A percentile compares a stretch with the other conserved stretches of the same genome.
Evolutionary conservation across 768 basidiomycete species (phyloP).

Genomic region (Lactarius tabidus): DNA sequence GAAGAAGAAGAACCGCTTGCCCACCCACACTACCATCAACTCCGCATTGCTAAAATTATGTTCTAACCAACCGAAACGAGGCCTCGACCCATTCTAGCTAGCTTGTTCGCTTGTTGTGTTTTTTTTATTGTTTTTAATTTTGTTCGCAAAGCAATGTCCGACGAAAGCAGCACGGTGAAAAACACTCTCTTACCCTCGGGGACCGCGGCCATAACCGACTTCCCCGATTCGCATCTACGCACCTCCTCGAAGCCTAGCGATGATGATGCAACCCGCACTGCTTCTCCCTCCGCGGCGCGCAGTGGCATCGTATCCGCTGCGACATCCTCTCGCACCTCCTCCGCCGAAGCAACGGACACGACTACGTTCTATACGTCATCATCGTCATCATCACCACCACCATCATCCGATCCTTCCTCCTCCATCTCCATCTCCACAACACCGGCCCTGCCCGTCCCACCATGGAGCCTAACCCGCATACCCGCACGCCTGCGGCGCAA

Average conservation of each 20-base stretch:
- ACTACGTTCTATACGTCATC: background rate
- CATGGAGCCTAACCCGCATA: slow-evolving; percentile 11
- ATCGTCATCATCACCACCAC: background rate
- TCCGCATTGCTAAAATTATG: background rate
- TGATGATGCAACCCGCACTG: background rate
- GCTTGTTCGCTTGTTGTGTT: background rate
- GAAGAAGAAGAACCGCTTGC: background rate
- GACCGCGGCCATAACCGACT: background rate
- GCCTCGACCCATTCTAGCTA: background rate
- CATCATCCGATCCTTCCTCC: background rate
- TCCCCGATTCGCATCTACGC: slow-evolving; percentile 8
- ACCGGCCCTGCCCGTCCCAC: background rate
- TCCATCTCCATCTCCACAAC: background rate
- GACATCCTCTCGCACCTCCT: slow-evolving; percentile 17
- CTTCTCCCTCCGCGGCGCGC: background rate
- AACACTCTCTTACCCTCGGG: background rate
- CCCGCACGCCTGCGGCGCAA: slow-evolving; percentile 20
- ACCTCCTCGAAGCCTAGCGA: background rate
- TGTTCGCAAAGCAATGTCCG: slow-evolving; percentile 13
- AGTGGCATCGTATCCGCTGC: too few species aligned
- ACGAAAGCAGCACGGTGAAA: slow-evolving; percentile 11
- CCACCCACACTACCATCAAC: background rate
- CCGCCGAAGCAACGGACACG: slow-evolving; percentile 5
- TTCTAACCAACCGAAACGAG: background rate
- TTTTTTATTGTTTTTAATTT: background rate